Conservation (phyloP, 2,329 filamentous ascomycete genomes). For the Orbilia quercus region DNA sequence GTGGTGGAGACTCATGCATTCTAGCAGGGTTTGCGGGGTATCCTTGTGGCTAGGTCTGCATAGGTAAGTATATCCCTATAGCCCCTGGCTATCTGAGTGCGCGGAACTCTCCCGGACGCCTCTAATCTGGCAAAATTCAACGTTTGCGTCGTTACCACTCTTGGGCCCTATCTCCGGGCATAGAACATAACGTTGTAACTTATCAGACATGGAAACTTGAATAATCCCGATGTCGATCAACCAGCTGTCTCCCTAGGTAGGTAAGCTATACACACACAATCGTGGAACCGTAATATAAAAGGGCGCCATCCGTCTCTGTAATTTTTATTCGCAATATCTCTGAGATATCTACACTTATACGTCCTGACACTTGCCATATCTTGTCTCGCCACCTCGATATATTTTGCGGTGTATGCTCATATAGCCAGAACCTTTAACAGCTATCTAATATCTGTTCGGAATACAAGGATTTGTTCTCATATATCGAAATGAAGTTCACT, state of each 20-base stretch:
- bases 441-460: no score
- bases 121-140: constrained; percentile 48
- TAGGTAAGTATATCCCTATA: constrained; percentile 13
- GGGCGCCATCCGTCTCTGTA: constrained; percentile 4
- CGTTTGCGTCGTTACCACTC: constrained; percentile 25
- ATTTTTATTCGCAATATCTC: background rate
- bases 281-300: constrained; percentile 31
- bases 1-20: constrained; percentile 10
- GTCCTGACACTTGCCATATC: no score
- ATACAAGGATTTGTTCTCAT: no score
- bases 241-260: no score
- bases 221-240: constrained; percentile 24
- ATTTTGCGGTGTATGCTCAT: no score
- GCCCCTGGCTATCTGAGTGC: constrained; percentile 9
- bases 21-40: constrained; percentile 27
- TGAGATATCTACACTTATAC: no score
- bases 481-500: constrained; percentile 54
- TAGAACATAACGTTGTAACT: constrained; percentile 41
- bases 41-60: constrained; percentile 17
- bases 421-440: no score
- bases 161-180: constrained; percentile 1
- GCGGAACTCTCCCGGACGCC: constrained; percentile 7
- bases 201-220: constrained; percentile 18
- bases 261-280: no score
- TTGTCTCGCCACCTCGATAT: no score